Percentiles rank a stretch among this genome's conserved stretches.
Evolutionary conservation across 1,139 yeast species (phyloP).

Genomic region (Zygoascus sp.): DNA sequence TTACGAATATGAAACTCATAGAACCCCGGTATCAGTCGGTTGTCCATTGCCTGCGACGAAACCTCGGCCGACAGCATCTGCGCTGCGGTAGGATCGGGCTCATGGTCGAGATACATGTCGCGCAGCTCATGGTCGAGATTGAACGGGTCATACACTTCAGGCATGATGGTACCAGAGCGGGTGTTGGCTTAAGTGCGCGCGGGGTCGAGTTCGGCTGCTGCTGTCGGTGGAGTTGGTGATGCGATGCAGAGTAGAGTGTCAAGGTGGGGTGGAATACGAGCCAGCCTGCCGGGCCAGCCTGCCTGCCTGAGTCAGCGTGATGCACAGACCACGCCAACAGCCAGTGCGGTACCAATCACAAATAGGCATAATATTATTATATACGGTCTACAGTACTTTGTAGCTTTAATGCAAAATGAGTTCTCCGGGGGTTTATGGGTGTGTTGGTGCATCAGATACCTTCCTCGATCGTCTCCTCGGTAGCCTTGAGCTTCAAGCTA

Average conservation of each 20-base stretch:
- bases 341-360: no score
- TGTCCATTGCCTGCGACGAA: background rate
- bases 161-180: no score
- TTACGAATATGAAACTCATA: constrained; percentile 2
- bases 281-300: background rate
- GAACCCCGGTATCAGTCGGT: background rate
- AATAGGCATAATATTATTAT: no score
- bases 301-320: background rate
- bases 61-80: background rate
- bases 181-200: no score
- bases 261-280: background rate
- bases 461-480: constrained; percentile 35
- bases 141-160: background rate
- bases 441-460: background rate
- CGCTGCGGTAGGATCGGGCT: background rate
- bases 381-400: no score
- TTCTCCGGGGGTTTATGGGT: background rate
- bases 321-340: no score
- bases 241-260: background rate
- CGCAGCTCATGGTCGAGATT: background rate
- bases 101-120: background rate
- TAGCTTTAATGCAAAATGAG: background rate
- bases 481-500: constrained; percentile 25
- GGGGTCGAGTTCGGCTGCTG: no score
- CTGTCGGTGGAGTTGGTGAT: background rate